Evolutionary conservation across 1,139 yeast genomes (phyloP), one percentile per base, ranked within the genome.

Genomic region (Sugiyamaella japonica): DNA sequence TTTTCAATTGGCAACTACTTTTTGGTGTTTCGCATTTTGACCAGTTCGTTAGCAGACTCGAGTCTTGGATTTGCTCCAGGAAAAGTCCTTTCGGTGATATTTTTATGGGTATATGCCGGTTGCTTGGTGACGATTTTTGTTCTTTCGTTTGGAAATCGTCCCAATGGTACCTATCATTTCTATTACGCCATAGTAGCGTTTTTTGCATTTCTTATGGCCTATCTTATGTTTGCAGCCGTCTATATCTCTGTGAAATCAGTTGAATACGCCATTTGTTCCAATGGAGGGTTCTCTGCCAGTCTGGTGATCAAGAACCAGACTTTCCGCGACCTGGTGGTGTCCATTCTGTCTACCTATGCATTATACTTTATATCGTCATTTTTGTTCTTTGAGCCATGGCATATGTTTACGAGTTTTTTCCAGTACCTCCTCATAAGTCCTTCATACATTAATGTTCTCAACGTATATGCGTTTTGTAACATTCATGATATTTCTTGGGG

Each of bases 41-140:
- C 93, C 0, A 77, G 85, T 36, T 83, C 90, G 2, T 76, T 88
- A 48, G 83, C 85, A 15, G 81, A 80, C 55, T 56, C 80, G 1
- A 76, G 76, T 46, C 73, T 78, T 47, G 71, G 74, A n/a, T 80
- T 81, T 66, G 81, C 83, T 1, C 93, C 90, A 0, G 95, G 97
- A 32, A 83, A 83, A 55, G 77, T 86, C 5, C 75, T 93, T 34
- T 84, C 95, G 2, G 93, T 88, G 7, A 78, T 91, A 1, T 86
- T 93, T 67, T 72, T 91, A 15, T 93, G 98, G 97, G 73, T 93
- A 37, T 93, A 93, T 66, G 78, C 89, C 55, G 89, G 93, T 1
- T 89, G 96, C 12, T 72, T 93, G n/a, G 86, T 89, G 13, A 86
- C 97, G 1, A 89, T 96, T 15, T 93, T 93, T 71, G 91, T 93